These are phyloP conservation scores for Candida orba DNA, from an alignment of 805 yeast species.

Conservation along the genomic window DNA sequence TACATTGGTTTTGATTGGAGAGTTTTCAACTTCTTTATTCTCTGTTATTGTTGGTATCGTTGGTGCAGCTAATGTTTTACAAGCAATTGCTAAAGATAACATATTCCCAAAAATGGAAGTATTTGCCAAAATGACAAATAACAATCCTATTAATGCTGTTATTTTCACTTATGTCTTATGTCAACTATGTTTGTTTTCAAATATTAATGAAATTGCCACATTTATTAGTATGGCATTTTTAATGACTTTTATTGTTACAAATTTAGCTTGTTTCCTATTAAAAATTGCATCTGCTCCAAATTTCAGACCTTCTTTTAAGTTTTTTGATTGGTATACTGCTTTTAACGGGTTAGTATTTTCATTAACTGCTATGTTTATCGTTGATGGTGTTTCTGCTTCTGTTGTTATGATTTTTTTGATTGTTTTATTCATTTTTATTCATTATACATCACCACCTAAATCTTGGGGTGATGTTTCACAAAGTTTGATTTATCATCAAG, in stretches of 20 bases:
- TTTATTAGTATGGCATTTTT: constrained; percentile 95
- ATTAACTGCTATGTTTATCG: constrained; percentile 83
- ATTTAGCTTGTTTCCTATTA: constrained; percentile 85
- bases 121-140: constrained; percentile 46
- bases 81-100: constrained; percentile 84
- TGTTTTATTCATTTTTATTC: constrained; percentile 69
- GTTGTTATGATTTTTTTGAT: constrained; percentile 60
- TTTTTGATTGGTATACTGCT: constrained; percentile 79
- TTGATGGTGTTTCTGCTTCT: constrained; percentile 86
- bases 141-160: constrained; percentile 61
- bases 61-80: constrained; percentile 87
- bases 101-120: constrained; percentile 72
- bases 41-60: constrained; percentile 93
- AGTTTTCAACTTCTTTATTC: constrained; percentile 81
- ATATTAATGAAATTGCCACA: constrained; percentile 89
- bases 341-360: constrained; percentile 64
- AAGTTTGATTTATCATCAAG: constrained; percentile 91
- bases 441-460: constrained; percentile 88
- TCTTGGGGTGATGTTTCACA: constrained; percentile 99
- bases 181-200: constrained; percentile 80
- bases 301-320: constrained; percentile 90
- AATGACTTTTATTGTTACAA: constrained; percentile 92
- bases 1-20: constrained; percentile 74
- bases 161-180: constrained; percentile 74
- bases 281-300: constrained; percentile 95